Evolutionary conservation across 2,329 filamentous ascomycete species (phyloP).

Genomic region (Aspergillus versicolor): DNA sequence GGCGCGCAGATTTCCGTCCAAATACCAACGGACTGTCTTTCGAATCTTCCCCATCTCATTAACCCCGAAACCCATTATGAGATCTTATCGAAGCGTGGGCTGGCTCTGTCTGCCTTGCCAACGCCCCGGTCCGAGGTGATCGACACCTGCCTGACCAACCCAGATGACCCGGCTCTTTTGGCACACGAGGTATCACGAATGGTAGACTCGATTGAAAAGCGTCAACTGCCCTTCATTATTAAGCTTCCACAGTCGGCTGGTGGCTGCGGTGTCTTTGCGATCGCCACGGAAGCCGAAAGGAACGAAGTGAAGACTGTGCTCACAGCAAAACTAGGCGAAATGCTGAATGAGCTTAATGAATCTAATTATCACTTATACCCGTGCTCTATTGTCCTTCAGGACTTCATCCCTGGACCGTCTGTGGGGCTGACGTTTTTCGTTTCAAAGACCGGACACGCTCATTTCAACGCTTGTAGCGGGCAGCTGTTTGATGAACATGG

Average conservation of each 20-base stretch:
- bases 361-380: background rate
- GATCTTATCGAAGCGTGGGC: slow-evolving; percentile 1
- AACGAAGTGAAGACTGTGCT: background rate
- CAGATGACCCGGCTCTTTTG: background rate
- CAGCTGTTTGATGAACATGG: background rate
- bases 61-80: slow-evolving; percentile 2
- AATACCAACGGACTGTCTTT: background rate
- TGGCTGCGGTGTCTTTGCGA: background rate
- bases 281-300: background rate
- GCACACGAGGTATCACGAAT: background rate
- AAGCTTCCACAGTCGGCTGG: background rate
- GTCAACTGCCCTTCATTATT: background rate
- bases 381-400: background rate
- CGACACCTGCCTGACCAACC: background rate
- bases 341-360: background rate
- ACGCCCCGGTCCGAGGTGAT: background rate
- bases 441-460: background rate
- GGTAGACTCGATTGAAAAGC: background rate
- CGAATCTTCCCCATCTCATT: background rate
- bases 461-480: background rate
- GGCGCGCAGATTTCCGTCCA: background rate
- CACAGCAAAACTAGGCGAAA: background rate
- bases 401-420: background rate
- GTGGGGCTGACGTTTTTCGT: background rate
- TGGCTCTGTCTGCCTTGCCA: slow-evolving; percentile 1